Conservation (phyloP, 352 stramenopile genomes). For the Stramenopiles sp. region DNA sequence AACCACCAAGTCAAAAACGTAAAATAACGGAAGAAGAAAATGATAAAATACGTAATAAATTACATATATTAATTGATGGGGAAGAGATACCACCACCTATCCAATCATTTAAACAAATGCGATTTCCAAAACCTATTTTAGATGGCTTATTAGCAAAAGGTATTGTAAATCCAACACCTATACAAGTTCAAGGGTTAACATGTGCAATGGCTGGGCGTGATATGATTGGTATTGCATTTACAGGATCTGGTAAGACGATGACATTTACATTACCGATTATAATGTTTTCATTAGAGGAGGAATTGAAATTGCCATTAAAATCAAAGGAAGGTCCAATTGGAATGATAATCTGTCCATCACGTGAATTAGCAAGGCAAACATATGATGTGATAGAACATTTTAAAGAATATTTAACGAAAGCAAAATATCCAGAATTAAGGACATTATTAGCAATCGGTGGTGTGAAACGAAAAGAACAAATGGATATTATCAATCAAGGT, state of each 20-base stretch:
- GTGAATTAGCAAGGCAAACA: slow-evolving; percentile 91
- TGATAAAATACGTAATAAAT: slow-evolving; percentile 81
- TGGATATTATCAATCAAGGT: slow-evolving; percentile 51
- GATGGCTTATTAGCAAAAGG: slow-evolving; percentile 74
- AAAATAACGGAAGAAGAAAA: slow-evolving; percentile 57
- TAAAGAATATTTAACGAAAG: slow-evolving; percentile 42
- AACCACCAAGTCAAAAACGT: slow-evolving; percentile 53
- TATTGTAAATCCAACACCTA: slow-evolving; percentile 85
- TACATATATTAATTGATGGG: slow-evolving; percentile 90
- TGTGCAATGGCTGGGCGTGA: slow-evolving; percentile 84
- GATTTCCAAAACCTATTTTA: slow-evolving; percentile 76
- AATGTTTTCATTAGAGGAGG: slow-evolving; percentile 86
- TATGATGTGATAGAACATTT: slow-evolving; percentile 88
- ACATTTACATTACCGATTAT: slow-evolving; percentile 89
- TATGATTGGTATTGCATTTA: slow-evolving; percentile 98
- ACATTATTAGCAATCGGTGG: slow-evolving; percentile 83
- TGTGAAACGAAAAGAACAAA: slow-evolving; percentile 72
- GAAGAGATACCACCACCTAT: slow-evolving; percentile 81
- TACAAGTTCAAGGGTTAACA: slow-evolving; percentile 93
- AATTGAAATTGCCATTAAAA: slow-evolving; percentile 76
- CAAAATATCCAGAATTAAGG: slow-evolving; percentile 51
- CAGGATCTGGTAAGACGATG: slow-evolving; percentile 92
- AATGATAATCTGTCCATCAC: slow-evolving; percentile 83
- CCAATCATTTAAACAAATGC: slow-evolving; percentile 92
- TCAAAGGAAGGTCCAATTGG: slow-evolving; percentile 83